phyloP scores from a whole-genome alignment of 1,284 basidiomycete genomes.

The Leccinum subrobustum region DNA sequence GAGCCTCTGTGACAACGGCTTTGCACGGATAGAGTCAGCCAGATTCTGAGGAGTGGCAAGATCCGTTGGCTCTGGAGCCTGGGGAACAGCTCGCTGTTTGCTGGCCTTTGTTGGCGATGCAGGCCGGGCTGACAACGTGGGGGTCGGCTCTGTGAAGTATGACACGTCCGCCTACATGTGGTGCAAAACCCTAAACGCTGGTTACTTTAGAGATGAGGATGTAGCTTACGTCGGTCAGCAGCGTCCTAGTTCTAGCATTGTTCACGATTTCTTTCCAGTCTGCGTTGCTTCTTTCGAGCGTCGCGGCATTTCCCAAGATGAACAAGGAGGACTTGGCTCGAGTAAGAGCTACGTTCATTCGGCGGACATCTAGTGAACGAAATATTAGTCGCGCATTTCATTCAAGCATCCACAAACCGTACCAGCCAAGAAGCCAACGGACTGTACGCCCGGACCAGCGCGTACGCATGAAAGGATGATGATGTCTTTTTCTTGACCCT shows the following conservation, averaged over 20 bases:
- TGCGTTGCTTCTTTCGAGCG: slow-evolving; percentile 81
- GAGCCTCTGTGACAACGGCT: slow-evolving; percentile 22
- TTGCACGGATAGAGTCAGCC: slow-evolving; percentile 30
- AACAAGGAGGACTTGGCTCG: slow-evolving; percentile 94
- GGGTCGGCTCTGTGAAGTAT: slow-evolving; percentile 37
- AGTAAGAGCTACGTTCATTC: slow-evolving; percentile 98
- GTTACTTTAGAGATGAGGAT: slow-evolving; percentile 5
- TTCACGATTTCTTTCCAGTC: slow-evolving; percentile 78
- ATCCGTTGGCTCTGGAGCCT: slow-evolving; percentile 19
- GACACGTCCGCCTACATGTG: slow-evolving; percentile 36
- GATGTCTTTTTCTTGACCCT: slow-evolving; percentile 96
- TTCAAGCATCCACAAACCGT: slow-evolving; percentile 17
- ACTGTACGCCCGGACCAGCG: slow-evolving; percentile 77
- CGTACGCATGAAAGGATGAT: slow-evolving; percentile 95
- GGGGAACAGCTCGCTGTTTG: slow-evolving; percentile 22
- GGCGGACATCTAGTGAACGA: slow-evolving; percentile 60
- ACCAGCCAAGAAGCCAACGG: slow-evolving; percentile 89
- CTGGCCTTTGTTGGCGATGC: slow-evolving; percentile 21
- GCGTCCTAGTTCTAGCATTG: slow-evolving; percentile 64
- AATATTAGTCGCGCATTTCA: slow-evolving; percentile 10
- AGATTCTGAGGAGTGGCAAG: slow-evolving; percentile 35
- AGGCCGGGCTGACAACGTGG: slow-evolving; percentile 12
- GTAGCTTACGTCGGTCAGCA: slow-evolving; percentile 52
- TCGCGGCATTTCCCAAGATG: slow-evolving; percentile 88
- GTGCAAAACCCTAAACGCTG: background rate